Conservation (phyloP, 2,329 filamentous ascomycete genomes). For the Ophiostoma tasmaniense region DNA sequence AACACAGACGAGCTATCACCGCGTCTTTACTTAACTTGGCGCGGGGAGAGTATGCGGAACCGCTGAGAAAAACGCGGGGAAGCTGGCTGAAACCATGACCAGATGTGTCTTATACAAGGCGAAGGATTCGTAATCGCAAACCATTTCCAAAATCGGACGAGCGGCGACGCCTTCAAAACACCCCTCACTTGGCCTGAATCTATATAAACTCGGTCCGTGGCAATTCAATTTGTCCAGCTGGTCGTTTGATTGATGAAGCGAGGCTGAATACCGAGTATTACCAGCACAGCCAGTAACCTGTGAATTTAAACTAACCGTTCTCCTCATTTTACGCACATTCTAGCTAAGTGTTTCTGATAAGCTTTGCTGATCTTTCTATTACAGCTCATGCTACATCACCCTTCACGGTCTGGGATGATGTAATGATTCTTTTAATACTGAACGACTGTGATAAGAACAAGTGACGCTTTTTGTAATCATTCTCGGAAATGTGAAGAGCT, state of each 20-base stretch:
- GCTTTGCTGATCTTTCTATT: background rate
- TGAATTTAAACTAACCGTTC: background rate
- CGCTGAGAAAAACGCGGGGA: background rate
- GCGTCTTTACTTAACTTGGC: background rate
- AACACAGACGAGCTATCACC: background rate
- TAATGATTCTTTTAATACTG: too few species aligned
- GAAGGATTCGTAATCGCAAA: background rate
- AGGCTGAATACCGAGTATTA: background rate
- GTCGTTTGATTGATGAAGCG: background rate
- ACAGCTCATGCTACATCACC: background rate
- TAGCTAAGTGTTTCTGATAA: background rate
- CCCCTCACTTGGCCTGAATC: background rate
- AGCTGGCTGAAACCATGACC: background rate
- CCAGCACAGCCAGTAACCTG: background rate
- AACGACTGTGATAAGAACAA: too few species aligned
- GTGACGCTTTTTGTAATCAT: too few species aligned
- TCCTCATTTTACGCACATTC: background rate
- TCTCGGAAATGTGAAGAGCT: too few species aligned
- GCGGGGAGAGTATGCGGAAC: background rate
- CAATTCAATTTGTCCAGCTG: background rate
- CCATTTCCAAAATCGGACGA: background rate
- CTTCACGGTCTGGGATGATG: too few species aligned
- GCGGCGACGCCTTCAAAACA: background rate
- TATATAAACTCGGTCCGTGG: slow-evolving; percentile 4
- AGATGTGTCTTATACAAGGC: background rate